Conservation (phyloP, 805 yeast genomes). For the Sugiyamaella chiloensis region DNA sequence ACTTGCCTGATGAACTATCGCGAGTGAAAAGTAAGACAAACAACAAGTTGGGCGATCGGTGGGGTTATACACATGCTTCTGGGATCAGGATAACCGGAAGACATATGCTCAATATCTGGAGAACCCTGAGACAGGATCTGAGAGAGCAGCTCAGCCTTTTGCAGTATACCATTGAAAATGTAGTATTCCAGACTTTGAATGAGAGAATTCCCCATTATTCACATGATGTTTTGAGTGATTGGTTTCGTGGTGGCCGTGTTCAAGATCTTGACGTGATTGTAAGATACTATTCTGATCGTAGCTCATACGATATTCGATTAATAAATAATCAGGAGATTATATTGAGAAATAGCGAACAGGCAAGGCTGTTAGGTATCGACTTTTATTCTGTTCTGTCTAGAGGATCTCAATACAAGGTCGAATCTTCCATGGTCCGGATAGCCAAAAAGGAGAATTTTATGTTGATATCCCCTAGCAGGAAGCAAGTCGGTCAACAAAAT, state of each 20-base stretch:
- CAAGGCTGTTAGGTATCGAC: slow-evolving; percentile 84
- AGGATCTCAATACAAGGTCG: slow-evolving; percentile 94
- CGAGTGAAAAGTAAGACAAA: slow-evolving; percentile 42
- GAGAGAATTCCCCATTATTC: slow-evolving; percentile 63
- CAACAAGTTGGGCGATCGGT: slow-evolving; percentile 48
- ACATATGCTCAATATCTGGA: slow-evolving; percentile 83
- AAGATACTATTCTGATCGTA: slow-evolving; percentile 46
- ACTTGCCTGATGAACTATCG: slow-evolving; percentile 58
- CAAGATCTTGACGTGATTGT: slow-evolving; percentile 33
- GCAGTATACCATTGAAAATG: slow-evolving; percentile 73
- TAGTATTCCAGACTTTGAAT: slow-evolving; percentile 65
- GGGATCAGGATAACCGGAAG: slow-evolving; percentile 70
- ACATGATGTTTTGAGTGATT: slow-evolving; percentile 44
- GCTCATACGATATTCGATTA: slow-evolving; percentile 45
- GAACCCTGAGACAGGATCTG: slow-evolving; percentile 57
- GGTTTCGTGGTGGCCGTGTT: slow-evolving; percentile 35
- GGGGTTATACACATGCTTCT: slow-evolving; percentile 82
- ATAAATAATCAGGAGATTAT: slow-evolving; percentile 63
- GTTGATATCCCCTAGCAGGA: slow-evolving; percentile 72
- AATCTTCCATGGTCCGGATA: slow-evolving; percentile 71
- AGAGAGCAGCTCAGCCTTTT: slow-evolving; percentile 57
- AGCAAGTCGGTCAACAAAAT: slow-evolving; percentile 77
- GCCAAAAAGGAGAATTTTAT: slow-evolving; percentile 73
- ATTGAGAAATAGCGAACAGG: slow-evolving; percentile 72
- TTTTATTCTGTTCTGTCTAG: slow-evolving; percentile 82